Conservation (phyloP, 345 rosid species). For the Viola odorata region DNA sequence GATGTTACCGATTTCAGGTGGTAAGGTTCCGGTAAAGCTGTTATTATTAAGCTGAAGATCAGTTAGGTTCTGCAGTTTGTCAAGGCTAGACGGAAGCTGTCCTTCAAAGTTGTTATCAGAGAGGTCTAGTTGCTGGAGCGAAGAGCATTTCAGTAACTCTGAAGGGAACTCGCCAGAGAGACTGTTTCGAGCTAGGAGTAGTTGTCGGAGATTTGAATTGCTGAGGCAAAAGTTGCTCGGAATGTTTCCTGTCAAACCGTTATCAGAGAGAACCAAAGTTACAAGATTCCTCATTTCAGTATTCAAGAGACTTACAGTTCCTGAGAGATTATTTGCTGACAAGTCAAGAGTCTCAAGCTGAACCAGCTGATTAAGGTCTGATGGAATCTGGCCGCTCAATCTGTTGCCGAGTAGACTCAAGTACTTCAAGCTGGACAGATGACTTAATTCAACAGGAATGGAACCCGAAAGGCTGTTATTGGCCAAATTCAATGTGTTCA, state of each 20-base stretch:
- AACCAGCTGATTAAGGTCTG: constrained; percentile 41
- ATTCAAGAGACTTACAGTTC: constrained; percentile 39
- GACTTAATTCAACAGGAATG: constrained; percentile 56
- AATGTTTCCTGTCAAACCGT: constrained; percentile 47
- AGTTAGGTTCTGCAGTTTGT: constrained; percentile 37
- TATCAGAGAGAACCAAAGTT: constrained; percentile 40
- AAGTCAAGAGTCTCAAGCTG: constrained; percentile 57
- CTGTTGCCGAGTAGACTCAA: constrained; percentile 51
- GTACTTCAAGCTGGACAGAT: constrained; percentile 46
- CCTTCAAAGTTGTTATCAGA: constrained; percentile 56
- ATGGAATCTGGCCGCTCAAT: constrained; percentile 52
- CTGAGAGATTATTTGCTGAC: constrained; percentile 62
- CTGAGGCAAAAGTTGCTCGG: constrained; percentile 49
- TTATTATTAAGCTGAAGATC: constrained; percentile 26
- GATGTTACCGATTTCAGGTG: constrained; percentile 48
- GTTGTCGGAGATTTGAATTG: constrained; percentile 44
- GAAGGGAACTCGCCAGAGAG: constrained; percentile 60
- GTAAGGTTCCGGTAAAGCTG: constrained; percentile 24
- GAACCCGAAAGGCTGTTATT: constrained; percentile 66
- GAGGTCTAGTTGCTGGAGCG: constrained; percentile 51
- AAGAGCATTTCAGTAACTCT: constrained; percentile 54
- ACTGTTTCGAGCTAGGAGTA: constrained; percentile 44
- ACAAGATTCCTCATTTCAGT: constrained; percentile 40
- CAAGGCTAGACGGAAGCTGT: constrained; percentile 46
- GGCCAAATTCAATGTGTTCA: constrained; percentile 56